Conservation (phyloP, 257 asterid species). For the Sherardia arvensis region DNA sequence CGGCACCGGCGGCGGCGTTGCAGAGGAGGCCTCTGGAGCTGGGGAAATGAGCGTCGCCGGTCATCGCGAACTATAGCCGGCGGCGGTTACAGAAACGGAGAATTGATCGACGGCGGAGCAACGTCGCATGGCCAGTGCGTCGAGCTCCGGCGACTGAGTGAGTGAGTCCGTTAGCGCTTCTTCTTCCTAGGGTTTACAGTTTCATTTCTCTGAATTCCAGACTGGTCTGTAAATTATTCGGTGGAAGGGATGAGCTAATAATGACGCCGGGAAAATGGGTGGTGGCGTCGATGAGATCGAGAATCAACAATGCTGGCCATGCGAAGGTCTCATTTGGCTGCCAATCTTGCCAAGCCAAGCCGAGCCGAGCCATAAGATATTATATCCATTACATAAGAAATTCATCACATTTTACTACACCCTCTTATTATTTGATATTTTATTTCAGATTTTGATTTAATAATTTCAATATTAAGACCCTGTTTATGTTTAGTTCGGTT, state of each 20-base stretch:
- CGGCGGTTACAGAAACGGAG: constrained; percentile 8
- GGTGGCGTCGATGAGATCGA: constrained; percentile 27
- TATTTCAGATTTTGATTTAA: too few species aligned
- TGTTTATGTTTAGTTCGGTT: too few species aligned
- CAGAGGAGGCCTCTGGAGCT: constrained; percentile 63
- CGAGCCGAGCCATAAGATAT: neutral
- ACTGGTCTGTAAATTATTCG: neutral
- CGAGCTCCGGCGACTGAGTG: constrained; percentile 15
- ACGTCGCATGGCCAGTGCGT: constrained; percentile 88
- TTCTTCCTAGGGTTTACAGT: neutral
- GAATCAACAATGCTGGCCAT: constrained; percentile 14
- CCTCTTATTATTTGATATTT: too few species aligned
- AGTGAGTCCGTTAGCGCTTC: neutral
- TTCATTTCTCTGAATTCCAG: too few species aligned
- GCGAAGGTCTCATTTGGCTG: constrained; percentile 16
- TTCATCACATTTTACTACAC: too few species aligned
- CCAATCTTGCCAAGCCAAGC: constrained; percentile 1
- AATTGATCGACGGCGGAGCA: constrained; percentile 26
- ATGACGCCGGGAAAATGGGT: neutral
- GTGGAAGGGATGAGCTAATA: neutral
- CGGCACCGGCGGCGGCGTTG: constrained; percentile 97
- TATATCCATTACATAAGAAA: too few species aligned
- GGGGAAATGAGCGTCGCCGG: constrained; percentile 55
- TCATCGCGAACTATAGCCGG: constrained; percentile 44
- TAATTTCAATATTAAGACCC: too few species aligned